Evolutionary conservation across 805 yeast genomes (phyloP).

Genomic region (Blastobotrys parvus): DNA sequence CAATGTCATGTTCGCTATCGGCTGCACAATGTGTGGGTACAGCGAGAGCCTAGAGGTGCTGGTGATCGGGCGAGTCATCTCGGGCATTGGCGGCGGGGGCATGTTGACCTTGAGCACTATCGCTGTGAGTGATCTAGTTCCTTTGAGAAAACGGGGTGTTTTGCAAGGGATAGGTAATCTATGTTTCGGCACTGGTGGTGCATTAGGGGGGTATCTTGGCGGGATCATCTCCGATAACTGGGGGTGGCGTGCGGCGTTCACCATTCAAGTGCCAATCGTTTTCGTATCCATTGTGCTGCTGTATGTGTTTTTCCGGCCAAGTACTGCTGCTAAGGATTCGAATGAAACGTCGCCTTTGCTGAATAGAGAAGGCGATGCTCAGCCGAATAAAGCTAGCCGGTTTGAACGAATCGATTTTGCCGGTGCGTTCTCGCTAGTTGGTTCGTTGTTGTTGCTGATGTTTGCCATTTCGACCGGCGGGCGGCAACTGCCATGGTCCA

Average conservation of each 20-base stretch:
- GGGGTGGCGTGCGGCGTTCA: slow-evolving; percentile 56
- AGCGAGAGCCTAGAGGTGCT: slow-evolving; percentile 46
- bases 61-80: slow-evolving; percentile 65
- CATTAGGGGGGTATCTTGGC: slow-evolving; percentile 53
- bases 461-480: slow-evolving; percentile 63
- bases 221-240: slow-evolving; percentile 44
- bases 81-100: slow-evolving; percentile 93
- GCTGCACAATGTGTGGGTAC: slow-evolving; percentile 45
- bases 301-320: slow-evolving; percentile 10
- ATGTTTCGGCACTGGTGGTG: slow-evolving; percentile 68
- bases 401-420: slow-evolving; percentile 45
- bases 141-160: slow-evolving; percentile 67
- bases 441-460: slow-evolving; percentile 50
- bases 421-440: slow-evolving; percentile 56
- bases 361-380: neutral
- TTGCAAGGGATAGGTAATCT: slow-evolving; percentile 79
- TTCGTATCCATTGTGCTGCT: slow-evolving; percentile 33
- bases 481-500: slow-evolving; percentile 40
- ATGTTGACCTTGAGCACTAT: slow-evolving; percentile 68
- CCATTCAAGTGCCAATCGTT: slow-evolving; percentile 33
- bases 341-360: slow-evolving; percentile 2
- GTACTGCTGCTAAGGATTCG: slow-evolving; percentile 12
- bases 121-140: slow-evolving; percentile 66
- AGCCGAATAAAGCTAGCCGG: slow-evolving; percentile 9
- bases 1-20: slow-evolving; percentile 36